These are phyloP conservation scores for Aspergillus saccharolyticus DNA, from an alignment of 495 filamentous ascomycete species.

Conservation along the genomic window DNA sequence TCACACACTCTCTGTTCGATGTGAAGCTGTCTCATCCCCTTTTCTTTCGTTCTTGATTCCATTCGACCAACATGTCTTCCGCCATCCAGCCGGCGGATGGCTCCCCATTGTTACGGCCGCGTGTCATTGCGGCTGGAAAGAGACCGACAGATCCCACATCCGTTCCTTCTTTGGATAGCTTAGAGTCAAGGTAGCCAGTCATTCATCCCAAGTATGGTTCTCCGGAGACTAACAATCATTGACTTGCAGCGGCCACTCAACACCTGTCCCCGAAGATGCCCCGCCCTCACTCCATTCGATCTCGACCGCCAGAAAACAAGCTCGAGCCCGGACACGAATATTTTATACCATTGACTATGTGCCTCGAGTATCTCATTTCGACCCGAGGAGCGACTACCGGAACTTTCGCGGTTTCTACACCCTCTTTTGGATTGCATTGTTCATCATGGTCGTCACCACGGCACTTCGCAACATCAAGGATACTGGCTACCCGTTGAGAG, in stretches of 20 bases:
- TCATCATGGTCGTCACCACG: slow-evolving; percentile 94
- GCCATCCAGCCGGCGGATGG: slow-evolving; percentile 28
- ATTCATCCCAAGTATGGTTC: neutral
- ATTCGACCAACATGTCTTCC: slow-evolving; percentile 29
- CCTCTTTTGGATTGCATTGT: slow-evolving; percentile 93
- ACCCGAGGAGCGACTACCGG: slow-evolving; percentile 82
- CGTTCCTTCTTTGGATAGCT: slow-evolving; percentile 23
- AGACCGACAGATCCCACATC: slow-evolving; percentile 23
- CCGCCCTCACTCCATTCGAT: slow-evolving; percentile 84
- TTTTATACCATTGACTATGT: slow-evolving; percentile 96
- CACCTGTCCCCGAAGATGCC: slow-evolving; percentile 83
- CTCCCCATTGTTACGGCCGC: slow-evolving; percentile 28
- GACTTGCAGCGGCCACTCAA: slow-evolving; percentile 69
- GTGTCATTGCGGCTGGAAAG: slow-evolving; percentile 23
- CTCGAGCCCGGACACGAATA: slow-evolving; percentile 76
- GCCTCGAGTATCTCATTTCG: slow-evolving; percentile 92
- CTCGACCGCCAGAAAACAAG: slow-evolving; percentile 76
- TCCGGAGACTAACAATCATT: neutral
- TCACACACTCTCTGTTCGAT: neutral
- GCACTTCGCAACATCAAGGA: slow-evolving; percentile 90
- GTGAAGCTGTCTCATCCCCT: slow-evolving; percentile 5
- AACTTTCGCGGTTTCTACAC: slow-evolving; percentile 97
- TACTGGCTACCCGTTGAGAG: slow-evolving; percentile 76
- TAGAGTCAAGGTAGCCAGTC: slow-evolving; percentile 28
- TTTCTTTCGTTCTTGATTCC: slow-evolving; percentile 11